Conservation (phyloP, 306 rosid genomes). For the Sophora flavescens region DNA sequence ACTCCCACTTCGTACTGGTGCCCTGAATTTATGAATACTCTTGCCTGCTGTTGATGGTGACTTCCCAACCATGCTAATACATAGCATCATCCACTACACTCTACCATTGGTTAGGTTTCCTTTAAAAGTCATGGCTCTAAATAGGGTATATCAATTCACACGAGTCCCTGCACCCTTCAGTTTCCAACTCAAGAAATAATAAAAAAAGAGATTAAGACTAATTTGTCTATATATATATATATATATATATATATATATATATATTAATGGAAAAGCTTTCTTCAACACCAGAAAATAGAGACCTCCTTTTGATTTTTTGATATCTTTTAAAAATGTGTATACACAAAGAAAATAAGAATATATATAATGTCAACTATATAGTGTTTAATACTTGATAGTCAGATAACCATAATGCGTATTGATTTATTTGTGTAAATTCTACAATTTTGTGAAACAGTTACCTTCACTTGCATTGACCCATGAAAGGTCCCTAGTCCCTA, state of each 20-base stretch:
- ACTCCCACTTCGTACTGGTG: background rate
- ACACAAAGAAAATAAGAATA: too few species aligned
- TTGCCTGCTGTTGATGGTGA: constrained; percentile 40
- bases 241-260: background rate
- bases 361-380: too few species aligned
- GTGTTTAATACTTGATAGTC: too few species aligned
- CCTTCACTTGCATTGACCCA: constrained; percentile 26
- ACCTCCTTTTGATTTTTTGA: too few species aligned
- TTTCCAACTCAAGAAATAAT: constrained; percentile 15
- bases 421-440: background rate
- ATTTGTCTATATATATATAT: background rate
- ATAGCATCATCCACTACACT: constrained; percentile 6
- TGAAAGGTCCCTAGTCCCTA: constrained; percentile 33
- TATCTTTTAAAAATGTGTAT: too few species aligned
- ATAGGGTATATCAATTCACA: constrained; percentile 5
- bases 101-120: constrained; percentile 42
- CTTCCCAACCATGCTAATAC: constrained; percentile 39
- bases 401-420: too few species aligned
- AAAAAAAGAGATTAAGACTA: background rate
- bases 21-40: background rate
- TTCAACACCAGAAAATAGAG: too few species aligned
- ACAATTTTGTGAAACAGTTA: constrained; percentile 36
- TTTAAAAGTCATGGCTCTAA: constrained; percentile 31
- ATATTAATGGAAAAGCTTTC: background rate
- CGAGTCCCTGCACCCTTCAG: background rate